These are phyloP conservation scores for Oleoguttula mirabilis DNA, from an alignment of 495 filamentous ascomycete species.

Conservation along the genomic window DNA sequence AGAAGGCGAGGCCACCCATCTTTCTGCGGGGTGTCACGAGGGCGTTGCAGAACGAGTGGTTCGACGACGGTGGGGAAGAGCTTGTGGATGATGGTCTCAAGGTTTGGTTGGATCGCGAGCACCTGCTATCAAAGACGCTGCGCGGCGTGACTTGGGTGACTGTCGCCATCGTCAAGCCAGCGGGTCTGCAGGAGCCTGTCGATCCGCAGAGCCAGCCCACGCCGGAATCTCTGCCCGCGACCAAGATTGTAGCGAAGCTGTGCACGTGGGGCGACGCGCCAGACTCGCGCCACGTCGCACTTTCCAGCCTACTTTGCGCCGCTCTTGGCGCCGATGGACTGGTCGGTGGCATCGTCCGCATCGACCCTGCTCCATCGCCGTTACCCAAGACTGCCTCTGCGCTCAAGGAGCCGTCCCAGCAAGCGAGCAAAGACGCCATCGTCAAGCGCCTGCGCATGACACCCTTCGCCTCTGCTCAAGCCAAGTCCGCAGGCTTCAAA, in stretches of 20 bases:
- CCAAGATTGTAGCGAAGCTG: slow-evolving; percentile 64
- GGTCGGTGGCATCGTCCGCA: slow-evolving; percentile 75
- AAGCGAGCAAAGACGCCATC: slow-evolving; percentile 26
- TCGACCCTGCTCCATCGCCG: slow-evolving; percentile 61
- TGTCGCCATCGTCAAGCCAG: slow-evolving; percentile 69
- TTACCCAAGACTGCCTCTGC: slow-evolving; percentile 40
- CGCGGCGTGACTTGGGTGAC: slow-evolving; percentile 59
- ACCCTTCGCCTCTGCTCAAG: slow-evolving; percentile 52
- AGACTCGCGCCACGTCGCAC: slow-evolving; percentile 59
- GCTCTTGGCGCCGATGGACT: slow-evolving; percentile 56
- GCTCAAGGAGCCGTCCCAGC: slow-evolving; percentile 26
- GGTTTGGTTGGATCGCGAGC: slow-evolving; percentile 72
- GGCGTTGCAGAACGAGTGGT: slow-evolving; percentile 52
- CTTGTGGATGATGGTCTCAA: slow-evolving; percentile 51
- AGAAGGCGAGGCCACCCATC: slow-evolving; percentile 21
- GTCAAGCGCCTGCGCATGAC: slow-evolving; percentile 52
- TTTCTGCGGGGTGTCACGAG: slow-evolving; percentile 64
- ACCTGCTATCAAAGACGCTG: slow-evolving; percentile 54
- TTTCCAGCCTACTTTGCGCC: slow-evolving; percentile 64
- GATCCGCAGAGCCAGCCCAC: slow-evolving; percentile 51
- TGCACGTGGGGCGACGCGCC: slow-evolving; percentile 77
- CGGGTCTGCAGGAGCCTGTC: slow-evolving; percentile 58
- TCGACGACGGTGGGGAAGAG: slow-evolving; percentile 48
- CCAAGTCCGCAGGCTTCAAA: slow-evolving; percentile 52
- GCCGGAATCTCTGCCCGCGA: slow-evolving; percentile 45